Evolutionary conservation across 2,329 filamentous ascomycete genomes (phyloP).

Genomic region (Aspergillus vadensis): DNA sequence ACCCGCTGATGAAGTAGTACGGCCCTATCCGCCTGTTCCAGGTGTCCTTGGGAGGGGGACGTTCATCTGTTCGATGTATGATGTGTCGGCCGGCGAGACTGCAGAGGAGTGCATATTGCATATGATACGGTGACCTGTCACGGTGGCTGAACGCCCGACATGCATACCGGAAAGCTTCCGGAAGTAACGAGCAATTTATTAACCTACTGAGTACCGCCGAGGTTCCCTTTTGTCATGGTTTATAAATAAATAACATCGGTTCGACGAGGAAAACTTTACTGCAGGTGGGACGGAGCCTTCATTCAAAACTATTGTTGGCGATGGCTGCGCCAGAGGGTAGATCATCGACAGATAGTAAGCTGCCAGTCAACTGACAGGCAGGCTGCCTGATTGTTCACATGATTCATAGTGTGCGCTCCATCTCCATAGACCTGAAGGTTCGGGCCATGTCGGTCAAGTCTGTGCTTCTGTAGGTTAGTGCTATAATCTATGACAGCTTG

Average conservation of each 20-base stretch:
- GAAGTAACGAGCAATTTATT: slow-evolving; percentile 7
- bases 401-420: neutral
- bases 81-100: neutral
- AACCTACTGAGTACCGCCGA: neutral
- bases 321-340: neutral
- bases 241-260: slow-evolving; percentile 6
- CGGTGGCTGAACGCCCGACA: slow-evolving; percentile 3
- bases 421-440: neutral
- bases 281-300: slow-evolving; percentile 4
- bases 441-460: neutral
- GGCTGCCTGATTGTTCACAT: neutral
- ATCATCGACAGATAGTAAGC: slow-evolving; percentile 9
- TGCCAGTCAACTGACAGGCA: neutral
- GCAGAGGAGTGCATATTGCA: slow-evolving; percentile 5
- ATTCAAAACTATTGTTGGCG: slow-evolving; percentile 12
- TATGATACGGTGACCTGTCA: slow-evolving; percentile 10
- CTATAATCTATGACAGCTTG: slow-evolving; percentile 2
- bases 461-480: neutral
- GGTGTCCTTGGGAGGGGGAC: neutral
- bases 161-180: slow-evolving; percentile 6
- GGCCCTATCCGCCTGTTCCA: slow-evolving; percentile 5
- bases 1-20: neutral
- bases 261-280: neutral
- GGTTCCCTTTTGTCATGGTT: neutral
- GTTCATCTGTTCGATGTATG: neutral